Evolutionary conservation across 257 asterid species (phyloP).

Genomic region (Ballota nigra): DNA sequence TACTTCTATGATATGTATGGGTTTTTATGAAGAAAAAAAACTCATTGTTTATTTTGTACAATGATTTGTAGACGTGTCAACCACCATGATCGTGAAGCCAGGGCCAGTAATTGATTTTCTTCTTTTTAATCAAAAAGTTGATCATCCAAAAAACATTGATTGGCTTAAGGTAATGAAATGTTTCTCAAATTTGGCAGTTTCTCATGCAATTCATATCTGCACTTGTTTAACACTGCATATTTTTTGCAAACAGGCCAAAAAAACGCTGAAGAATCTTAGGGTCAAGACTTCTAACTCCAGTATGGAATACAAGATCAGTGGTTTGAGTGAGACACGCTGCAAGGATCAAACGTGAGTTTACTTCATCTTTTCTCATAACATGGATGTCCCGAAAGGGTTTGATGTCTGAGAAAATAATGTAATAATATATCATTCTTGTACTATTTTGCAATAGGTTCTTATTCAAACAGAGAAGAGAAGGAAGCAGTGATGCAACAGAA

Average conservation of each 20-base stretch:
- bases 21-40: background rate
- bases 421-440: background rate
- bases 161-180: constrained; percentile 53
- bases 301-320: constrained; percentile 54
- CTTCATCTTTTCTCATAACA: background rate
- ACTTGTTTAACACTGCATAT: background rate
- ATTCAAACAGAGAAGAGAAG: constrained; percentile 35
- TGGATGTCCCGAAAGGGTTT: background rate
- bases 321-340: constrained; percentile 57
- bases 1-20: background rate
- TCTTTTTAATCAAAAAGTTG: constrained; percentile 44
- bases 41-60: background rate
- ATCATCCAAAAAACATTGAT: constrained; percentile 39
- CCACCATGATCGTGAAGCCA: constrained; percentile 68
- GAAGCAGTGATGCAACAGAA: constrained; percentile 29
- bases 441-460: constrained; percentile 37
- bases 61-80: constrained; percentile 53
- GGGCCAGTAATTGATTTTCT: constrained; percentile 69
- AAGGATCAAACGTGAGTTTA: constrained; percentile 46
- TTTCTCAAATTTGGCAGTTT: background rate
- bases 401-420: background rate
- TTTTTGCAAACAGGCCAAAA: constrained; percentile 52
- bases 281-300: constrained; percentile 38
- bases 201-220: background rate
- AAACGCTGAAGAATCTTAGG: constrained; percentile 56